phyloP scores from a whole-genome alignment of 177 flowering plant genomes.

The Vitis hybrid region DNA sequence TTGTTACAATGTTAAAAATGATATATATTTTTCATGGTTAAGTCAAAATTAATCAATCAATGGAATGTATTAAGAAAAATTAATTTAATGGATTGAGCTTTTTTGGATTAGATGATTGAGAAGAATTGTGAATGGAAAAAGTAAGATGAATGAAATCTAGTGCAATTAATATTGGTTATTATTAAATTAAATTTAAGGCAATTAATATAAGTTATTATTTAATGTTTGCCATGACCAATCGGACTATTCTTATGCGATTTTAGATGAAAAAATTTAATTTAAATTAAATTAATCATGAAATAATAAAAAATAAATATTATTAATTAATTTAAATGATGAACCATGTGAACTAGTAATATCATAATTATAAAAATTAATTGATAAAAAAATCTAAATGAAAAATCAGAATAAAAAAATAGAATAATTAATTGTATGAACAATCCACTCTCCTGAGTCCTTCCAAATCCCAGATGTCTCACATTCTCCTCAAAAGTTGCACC shows the following conservation, averaged over 20 bases:
- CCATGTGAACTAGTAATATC: no score
- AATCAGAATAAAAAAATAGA: neutral
- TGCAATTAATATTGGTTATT: no score
- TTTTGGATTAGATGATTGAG: no score
- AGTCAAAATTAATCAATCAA: neutral
- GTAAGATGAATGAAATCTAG: no score
- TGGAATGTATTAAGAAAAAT: neutral
- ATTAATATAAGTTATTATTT: no score
- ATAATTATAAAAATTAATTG: no score
- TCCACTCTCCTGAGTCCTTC: neutral
- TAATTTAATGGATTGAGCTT: no score
- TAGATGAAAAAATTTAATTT: no score
- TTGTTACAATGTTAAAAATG: neutral
- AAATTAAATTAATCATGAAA: neutral
- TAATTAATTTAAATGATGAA: neutral
- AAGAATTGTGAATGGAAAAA: no score
- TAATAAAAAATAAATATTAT: neutral
- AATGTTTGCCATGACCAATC: no score
- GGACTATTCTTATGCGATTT: no score
- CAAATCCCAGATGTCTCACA: conserved; percentile 1
- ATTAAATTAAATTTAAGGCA: no score
- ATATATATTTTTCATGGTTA: neutral
- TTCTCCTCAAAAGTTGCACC: neutral
- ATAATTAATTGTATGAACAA: neutral
- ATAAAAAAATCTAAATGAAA: neutral